Evolutionary conservation across 2,329 filamentous ascomycete genomes (phyloP).

Genomic region (Emergomyces pasteurianus): DNA sequence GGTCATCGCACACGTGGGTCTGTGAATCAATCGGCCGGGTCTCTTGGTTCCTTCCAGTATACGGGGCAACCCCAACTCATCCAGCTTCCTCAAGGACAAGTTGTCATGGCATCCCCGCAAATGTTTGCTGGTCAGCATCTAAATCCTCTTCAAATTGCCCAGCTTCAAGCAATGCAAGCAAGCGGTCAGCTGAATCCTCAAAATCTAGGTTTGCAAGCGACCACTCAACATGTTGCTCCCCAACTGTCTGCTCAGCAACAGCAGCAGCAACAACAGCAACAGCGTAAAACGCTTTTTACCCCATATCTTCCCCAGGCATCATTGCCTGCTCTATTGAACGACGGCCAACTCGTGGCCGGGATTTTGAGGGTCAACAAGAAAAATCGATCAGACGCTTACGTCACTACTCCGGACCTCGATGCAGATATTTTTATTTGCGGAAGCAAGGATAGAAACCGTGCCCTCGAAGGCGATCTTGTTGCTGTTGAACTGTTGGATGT

Average conservation of each 20-base stretch:
- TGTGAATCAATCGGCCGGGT: constrained; percentile 73
- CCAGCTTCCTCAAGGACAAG: constrained; percentile 70
- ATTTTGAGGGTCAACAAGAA: constrained; percentile 99
- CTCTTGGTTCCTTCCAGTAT: constrained; percentile 80
- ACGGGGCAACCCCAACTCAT: constrained; percentile 76
- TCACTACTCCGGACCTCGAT: constrained; percentile 86
- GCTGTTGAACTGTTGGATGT: constrained; percentile 94
- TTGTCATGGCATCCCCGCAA: constrained; percentile 65
- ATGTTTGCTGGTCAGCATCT: constrained; percentile 69
- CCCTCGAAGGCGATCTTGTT: constrained; percentile 88
- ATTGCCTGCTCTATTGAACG: constrained; percentile 75
- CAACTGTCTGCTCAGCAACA: constrained; percentile 43
- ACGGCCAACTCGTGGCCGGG: constrained; percentile 90
- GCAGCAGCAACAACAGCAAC: constrained; percentile 66
- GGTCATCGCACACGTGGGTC: constrained; percentile 80
- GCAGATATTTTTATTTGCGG: constrained; percentile 99
- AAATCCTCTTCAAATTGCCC: constrained; percentile 69
- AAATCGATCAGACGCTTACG: constrained; percentile 96
- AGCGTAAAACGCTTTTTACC: constrained; percentile 96
- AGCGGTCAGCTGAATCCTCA: constrained; percentile 73
- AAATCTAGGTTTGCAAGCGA: constrained; percentile 53
- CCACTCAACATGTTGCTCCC: constrained; percentile 59
- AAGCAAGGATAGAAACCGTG: constrained; percentile 96
- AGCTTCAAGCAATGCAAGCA: constrained; percentile 48
- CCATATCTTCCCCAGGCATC: constrained; percentile 93